Evolutionary conservation across 2,329 filamentous ascomycete genomes (phyloP), one percentile per base, ranked within the genome.

Genomic region (Talaromyces verruculosus): DNA sequence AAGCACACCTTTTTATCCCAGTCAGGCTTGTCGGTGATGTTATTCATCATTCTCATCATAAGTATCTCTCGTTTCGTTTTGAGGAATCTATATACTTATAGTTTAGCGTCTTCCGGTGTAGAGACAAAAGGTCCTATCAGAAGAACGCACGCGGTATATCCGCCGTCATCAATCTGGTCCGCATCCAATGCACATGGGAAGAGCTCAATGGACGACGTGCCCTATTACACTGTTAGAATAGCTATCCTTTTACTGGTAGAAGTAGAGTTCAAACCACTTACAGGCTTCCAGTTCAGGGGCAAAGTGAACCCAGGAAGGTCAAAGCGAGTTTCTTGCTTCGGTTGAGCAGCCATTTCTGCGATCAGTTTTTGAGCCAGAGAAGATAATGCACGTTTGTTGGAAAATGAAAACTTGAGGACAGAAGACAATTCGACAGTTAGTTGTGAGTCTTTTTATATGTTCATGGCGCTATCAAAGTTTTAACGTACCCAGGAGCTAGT

Each of bases 11-110:
- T 61, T 22, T 45, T 43, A 22, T 61, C 30, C 63, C 63, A 65
- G 5, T 53, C 45, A 15, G 63, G 28, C 43, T 61, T 61, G 1
- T 82, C 79, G 0, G 79, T 81, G 2, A 82, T 69, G 1, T 68
- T 60, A 47, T 81, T 75, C 75, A 81, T 80, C 28, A 79, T 65
- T 13, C 68, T 66, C 59, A 81, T 70, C 77, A 81, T 81, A 1
- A 67, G 69, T 3, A 75, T 67, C 67, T 82, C 79, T 33, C 77
- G 76, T 19, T 79, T 69, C 2, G 76, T 73, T 5, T 75, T 64
- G 30, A 72, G 39, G 33, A 25, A 25, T 57, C 61, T 17, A 70
- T 63, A 43, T 71, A 73, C 28, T 53, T n/a, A 28, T 30, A 25
- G 13, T 22, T 43, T n/a, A 47, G 58, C 17, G 37, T 45, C 39